phyloP scores from a whole-genome alignment of 1,139 yeast genomes.

The Yamadazyma trypodendri region DNA sequence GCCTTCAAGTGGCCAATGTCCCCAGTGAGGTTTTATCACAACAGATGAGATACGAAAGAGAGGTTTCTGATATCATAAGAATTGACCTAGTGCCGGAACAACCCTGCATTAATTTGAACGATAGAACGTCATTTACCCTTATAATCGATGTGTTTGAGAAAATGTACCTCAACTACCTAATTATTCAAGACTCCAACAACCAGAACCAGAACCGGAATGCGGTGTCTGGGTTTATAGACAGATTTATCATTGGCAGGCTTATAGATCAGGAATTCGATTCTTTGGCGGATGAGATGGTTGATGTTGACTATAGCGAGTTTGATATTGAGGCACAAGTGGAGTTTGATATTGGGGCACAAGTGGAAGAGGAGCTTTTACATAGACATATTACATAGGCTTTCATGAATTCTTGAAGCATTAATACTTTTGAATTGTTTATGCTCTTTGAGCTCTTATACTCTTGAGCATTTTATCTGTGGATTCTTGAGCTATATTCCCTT shows the following conservation, averaged over 20 bases:
- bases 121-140: conserved; percentile 33
- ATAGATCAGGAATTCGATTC: conserved; percentile 29
- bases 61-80: conserved; percentile 10
- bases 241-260: conserved; percentile 34
- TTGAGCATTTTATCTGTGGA: no score
- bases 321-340: conserved; percentile 17
- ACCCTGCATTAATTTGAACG: conserved; percentile 28
- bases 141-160: conserved; percentile 43
- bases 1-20: conserved; percentile 24
- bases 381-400: no score
- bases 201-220: conserved; percentile 13
- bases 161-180: conserved; percentile 36
- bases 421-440: no score
- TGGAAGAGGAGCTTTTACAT: not conserved
- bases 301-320: conserved; percentile 12
- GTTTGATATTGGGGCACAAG: not conserved
- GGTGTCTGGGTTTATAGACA: conserved; percentile 42
- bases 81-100: conserved; percentile 21
- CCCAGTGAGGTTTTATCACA: conserved; percentile 22
- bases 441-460: no score
- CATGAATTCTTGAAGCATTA: no score
- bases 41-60: conserved; percentile 26
- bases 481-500: no score
- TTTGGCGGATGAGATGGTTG: conserved; percentile 17
- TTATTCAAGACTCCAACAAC: conserved; percentile 21